These are phyloP conservation scores for Viola odorata DNA, from an alignment of 345 rosid genomes.

Conservation along the genomic window DNA sequence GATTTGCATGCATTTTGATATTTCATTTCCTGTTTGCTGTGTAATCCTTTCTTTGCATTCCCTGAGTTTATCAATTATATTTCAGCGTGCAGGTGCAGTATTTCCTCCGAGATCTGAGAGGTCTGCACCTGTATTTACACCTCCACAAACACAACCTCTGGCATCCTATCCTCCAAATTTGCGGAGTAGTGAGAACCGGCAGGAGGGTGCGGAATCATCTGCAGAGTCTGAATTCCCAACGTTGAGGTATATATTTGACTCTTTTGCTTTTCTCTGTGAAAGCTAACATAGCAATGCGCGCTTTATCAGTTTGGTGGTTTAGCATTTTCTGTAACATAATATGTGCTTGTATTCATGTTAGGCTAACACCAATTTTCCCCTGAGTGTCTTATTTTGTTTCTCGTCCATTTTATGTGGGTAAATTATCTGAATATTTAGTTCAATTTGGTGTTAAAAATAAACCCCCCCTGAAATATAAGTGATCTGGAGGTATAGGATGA, in stretches of 20 bases:
- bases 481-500: no score
- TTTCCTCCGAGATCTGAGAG: conserved; percentile 92
- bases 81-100: conserved; percentile 97
- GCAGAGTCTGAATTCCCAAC: conserved; percentile 87
- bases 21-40: background rate
- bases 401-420: no score
- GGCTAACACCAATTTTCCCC: no score
- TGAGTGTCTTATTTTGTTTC: no score
- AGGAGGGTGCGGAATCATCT: conserved; percentile 61
- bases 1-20: background rate
- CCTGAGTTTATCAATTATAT: conserved; percentile 20
- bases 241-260: conserved; percentile 49
- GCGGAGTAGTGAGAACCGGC: conserved; percentile 49
- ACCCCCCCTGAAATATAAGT: no score
- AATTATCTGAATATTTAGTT: no score
- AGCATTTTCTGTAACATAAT: background rate
- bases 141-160: conserved; percentile 90
- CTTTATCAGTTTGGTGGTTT: background rate
- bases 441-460: no score
- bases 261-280: conserved; percentile 9
- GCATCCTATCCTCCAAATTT: conserved; percentile 75
- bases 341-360: background rate
- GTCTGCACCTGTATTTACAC: conserved; percentile 89
- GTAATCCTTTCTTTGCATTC: background rate
- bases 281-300: background rate